Evolutionary conservation across 2,329 filamentous ascomycete species (phyloP), one percentile per base, ranked within the genome.

Genomic region (Fulvia fulva): DNA sequence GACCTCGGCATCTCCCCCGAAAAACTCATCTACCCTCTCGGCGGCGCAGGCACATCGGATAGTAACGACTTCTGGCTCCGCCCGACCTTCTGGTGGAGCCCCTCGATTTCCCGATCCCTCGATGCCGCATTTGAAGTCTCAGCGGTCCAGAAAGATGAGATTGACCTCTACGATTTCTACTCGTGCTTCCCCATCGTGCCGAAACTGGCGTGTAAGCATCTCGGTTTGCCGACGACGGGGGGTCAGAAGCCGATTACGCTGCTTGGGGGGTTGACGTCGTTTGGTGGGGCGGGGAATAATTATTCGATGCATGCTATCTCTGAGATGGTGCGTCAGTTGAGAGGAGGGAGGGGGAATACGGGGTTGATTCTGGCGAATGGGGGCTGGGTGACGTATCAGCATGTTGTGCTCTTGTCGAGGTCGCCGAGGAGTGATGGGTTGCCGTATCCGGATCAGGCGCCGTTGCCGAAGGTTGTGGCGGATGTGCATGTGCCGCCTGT

Each of bases 171-270:
- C 62, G 85, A 88, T 62, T 81, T 88, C 57, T 30, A 28, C n/a
- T 85, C 83, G 0, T 88, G 86, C 65, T 89, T 88, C 60, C 86
- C 86, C 0, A 86, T 89, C 26, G 85, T 88, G 0, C 86, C 86
- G 0, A 89, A 89, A 67, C 72, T 88, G 0, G 86, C 86, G 1
- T 83, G 81, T 26, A 70, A 81, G 2, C 83, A 88, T 68, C 77
- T 89, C 0, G 78, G 78, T 0, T 67, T 88, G 1, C 75, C 81
- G 0, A 73, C 82, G 0, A 70, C 60, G 16, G 55, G 58, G 5
- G 50, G 76, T 1, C 28, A 71, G 1, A 85, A 83, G 61, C 78
- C 82, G 0, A 77, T 87, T 21, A 87, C 84, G 0, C 70, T 88
- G 0, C 75, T 89, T 0, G 86, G 86, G 0, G 86, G 86, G 0